Percentiles rank a stretch among this genome's conserved stretches.
phyloP scores from a whole-genome alignment of 176 grass and related monocot species.

The Aegilops bicornis region DNA sequence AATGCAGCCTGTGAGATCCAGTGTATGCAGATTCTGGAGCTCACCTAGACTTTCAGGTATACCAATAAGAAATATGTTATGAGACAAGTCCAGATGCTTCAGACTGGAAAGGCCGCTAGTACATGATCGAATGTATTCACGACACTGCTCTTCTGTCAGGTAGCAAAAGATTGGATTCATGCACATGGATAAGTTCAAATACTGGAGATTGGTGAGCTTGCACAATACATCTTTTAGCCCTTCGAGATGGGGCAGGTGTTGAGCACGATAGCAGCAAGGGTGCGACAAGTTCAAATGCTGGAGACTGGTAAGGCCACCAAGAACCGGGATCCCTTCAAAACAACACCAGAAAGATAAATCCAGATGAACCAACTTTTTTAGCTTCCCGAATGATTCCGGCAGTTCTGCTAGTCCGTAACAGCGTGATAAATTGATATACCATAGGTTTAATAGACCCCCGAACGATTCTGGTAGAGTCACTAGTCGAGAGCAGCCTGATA shows the following conservation, averaged over 20 bases:
- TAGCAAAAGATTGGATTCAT: not conserved
- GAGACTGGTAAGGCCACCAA: not conserved
- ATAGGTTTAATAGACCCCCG: too few relatives aligned
- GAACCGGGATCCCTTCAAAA: too few relatives aligned
- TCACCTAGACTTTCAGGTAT: not conserved
- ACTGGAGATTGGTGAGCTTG: not conserved
- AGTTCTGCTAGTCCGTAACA: too few relatives aligned
- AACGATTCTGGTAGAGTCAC: too few relatives aligned
- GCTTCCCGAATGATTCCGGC: not conserved
- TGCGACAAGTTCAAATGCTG: not conserved
- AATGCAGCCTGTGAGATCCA: not conserved
- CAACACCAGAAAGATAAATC: too few relatives aligned
- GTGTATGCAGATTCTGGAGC: not conserved
- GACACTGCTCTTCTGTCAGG: not conserved
- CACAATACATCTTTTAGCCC: not conserved
- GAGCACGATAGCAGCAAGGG: not conserved
- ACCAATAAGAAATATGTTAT: not conserved
- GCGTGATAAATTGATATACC: too few relatives aligned
- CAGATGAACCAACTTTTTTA: not conserved
- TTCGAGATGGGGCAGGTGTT: too few relatives aligned
- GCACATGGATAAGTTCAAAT: not conserved
- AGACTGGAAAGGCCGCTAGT: too few relatives aligned
- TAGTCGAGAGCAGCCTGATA: too few relatives aligned
- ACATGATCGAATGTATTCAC: too few relatives aligned
- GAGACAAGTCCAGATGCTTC: not conserved